A percentile compares a stretch with the other conserved stretches of the same genome.
Conservation (phyloP, 1,284 basidiomycete species). For the Porodaedalea pini region DNA sequence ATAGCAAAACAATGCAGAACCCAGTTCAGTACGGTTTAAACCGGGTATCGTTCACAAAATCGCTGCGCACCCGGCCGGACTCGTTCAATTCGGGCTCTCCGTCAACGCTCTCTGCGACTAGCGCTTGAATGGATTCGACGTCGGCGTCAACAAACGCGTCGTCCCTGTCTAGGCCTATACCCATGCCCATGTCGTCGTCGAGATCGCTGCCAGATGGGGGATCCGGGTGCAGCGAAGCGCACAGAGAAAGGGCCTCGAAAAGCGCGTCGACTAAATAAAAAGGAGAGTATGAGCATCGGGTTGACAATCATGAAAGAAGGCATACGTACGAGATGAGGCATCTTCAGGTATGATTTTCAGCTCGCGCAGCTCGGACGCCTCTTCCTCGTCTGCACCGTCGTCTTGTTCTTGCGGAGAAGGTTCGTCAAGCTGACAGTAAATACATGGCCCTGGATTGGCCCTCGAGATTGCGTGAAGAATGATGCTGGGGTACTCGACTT, state of each 20-base stretch:
- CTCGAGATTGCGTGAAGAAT: constrained; percentile 88
- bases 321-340: constrained; percentile 54
- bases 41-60: constrained; percentile 78
- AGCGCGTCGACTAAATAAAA: constrained; percentile 70
- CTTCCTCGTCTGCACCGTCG: constrained; percentile 43
- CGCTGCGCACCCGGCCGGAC: constrained; percentile 91
- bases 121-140: constrained; percentile 50
- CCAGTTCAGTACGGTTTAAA: constrained; percentile 80
- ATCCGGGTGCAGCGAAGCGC: constrained; percentile 89
- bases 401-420: constrained; percentile 26
- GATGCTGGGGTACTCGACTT: constrained; percentile 79
- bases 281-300: constrained; percentile 7
- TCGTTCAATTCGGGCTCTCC: constrained; percentile 71
- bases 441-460: constrained; percentile 55
- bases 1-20: constrained; percentile 25
- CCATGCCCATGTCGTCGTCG: constrained; percentile 57
- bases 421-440: constrained; percentile 90
- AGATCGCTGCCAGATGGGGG: constrained; percentile 46
- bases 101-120: constrained; percentile 36
- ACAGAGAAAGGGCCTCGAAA: constrained; percentile 84
- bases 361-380: constrained; percentile 64
- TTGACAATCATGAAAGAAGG: constrained; percentile 14
- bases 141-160: constrained; percentile 60
- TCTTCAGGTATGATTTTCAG: constrained; percentile 67
- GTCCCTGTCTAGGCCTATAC: constrained; percentile 53